These are phyloP conservation scores for Telfairia occidentalis DNA, from an alignment of 331 rosid species.

Conservation along the genomic window DNA sequence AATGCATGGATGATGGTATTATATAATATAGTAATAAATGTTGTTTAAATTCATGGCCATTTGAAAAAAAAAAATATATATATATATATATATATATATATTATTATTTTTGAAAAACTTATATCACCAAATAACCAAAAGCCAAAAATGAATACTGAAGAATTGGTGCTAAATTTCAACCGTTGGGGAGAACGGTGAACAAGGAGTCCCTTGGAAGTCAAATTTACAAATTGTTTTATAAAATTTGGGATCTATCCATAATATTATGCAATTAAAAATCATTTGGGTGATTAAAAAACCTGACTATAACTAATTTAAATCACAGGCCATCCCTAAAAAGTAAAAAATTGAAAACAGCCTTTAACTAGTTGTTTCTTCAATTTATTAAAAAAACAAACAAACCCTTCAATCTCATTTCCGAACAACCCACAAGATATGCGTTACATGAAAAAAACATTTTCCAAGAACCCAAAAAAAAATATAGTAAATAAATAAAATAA, in stretches of 20 bases:
- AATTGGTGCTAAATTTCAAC: neutral
- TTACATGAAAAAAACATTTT: neutral
- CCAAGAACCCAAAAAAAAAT: neutral
- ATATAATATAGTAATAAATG: neutral
- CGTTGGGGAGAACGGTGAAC: neutral
- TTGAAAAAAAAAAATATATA: neutral
- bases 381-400: no score
- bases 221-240: neutral
- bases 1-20: neutral
- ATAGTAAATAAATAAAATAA: no score
- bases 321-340: neutral
- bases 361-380: neutral
- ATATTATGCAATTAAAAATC: neutral
- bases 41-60: neutral
- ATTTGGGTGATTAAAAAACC: neutral
- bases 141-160: neutral
- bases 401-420: no score
- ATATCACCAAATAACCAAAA: neutral
- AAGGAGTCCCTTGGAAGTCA: neutral
- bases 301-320: neutral
- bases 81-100: no score
- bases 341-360: neutral
- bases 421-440: no score
- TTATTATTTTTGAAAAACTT: neutral
- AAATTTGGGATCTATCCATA: neutral